These are phyloP conservation scores for Acacia confusa DNA, from an alignment of 306 rosid species.

Conservation along the genomic window DNA sequence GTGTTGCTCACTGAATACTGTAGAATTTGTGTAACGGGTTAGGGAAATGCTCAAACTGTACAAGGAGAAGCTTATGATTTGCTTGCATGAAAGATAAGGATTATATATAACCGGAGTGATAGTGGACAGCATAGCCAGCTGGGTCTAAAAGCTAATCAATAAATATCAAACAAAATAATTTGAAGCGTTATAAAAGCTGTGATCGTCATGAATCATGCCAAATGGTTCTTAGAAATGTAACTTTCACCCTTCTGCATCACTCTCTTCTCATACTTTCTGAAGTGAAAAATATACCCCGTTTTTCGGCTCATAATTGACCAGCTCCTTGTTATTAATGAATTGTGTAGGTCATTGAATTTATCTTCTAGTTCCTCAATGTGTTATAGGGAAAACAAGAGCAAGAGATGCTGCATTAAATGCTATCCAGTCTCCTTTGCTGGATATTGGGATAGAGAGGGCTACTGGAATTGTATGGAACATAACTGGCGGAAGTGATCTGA, in stretches of 20 bases:
- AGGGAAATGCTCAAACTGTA: conserved; percentile 25
- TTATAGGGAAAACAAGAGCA: conserved; percentile 94
- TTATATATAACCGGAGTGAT: background rate
- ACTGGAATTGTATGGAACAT: conserved; percentile 99
- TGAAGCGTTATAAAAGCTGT: background rate
- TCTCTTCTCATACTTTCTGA: conserved; percentile 3
- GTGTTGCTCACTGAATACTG: conserved; percentile 20
- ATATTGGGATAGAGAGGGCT: conserved; percentile 98
- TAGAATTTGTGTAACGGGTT: conserved; percentile 11
- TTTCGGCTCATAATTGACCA: conserved; percentile 17
- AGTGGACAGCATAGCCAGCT: conserved; percentile 9
- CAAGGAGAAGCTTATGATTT: background rate
- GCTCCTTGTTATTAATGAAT: conserved; percentile 10
- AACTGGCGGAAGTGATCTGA: conserved; percentile 96
- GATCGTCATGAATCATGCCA: background rate
- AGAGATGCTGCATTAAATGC: conserved; percentile 99
- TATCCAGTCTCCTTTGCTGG: conserved; percentile 94
- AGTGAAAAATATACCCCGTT: background rate
- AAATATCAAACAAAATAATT: background rate
- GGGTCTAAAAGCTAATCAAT: conserved; percentile 21
- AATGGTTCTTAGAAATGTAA: conserved; percentile 9
- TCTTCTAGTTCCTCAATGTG: conserved; percentile 32
- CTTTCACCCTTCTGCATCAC: background rate
- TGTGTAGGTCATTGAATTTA: conserved; percentile 13
- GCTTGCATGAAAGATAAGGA: background rate